A percentile compares a stretch with the other conserved stretches of the same genome.
These are phyloP conservation scores for Acer saccharum DNA, from an alignment of 345 rosid species.

Conservation along the genomic window DNA sequence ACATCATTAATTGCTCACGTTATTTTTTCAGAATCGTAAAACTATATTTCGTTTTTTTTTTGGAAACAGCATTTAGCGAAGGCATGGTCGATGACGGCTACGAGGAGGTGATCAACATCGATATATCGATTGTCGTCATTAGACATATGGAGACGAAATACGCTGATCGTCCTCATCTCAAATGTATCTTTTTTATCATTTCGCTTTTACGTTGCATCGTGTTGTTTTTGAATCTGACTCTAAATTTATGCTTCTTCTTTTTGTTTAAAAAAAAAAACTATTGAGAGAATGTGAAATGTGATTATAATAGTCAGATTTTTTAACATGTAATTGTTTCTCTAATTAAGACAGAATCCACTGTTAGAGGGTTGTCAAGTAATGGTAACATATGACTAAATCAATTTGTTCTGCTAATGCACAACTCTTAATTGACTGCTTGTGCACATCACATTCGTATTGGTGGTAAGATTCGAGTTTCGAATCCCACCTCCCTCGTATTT, in stretches of 20 bases:
- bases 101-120: constrained; percentile 73
- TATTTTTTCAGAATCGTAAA: too few relatives aligned
- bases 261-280: too few relatives aligned
- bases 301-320: background rate
- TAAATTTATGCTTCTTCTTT: background rate
- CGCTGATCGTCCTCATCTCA: constrained; percentile 57
- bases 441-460: background rate
- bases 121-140: constrained; percentile 75
- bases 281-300: background rate
- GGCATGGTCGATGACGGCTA: constrained; percentile 84
- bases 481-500: background rate
- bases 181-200: constrained; percentile 44
- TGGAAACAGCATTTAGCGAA: constrained; percentile 68
- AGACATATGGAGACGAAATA: constrained; percentile 67
- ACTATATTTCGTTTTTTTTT: background rate
- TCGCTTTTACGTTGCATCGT: background rate
- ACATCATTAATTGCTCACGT: background rate
- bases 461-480: background rate
- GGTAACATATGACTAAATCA: background rate
- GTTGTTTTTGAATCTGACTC: background rate
- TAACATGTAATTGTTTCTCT: background rate
- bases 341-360: background rate
- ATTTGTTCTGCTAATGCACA: too few relatives aligned
- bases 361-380: background rate
- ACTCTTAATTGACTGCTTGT: background rate